phyloP scores from a whole-genome alignment of 805 yeast genomes.

The Myxozyma nipponensis region DNA sequence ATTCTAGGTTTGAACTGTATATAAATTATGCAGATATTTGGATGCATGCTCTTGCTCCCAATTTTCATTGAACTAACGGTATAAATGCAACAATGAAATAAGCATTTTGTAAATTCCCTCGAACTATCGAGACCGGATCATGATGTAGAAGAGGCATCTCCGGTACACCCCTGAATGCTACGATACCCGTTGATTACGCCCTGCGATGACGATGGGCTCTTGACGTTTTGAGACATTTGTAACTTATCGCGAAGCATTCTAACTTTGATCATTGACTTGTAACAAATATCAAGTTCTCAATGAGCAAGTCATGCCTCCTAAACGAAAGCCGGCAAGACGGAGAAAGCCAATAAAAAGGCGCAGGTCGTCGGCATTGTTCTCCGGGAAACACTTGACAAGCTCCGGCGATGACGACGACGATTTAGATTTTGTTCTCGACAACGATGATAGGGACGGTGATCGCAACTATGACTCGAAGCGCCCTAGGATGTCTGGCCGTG shows the following conservation, averaged over 20 bases:
- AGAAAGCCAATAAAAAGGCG: not conserved
- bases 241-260: not conserved
- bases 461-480: not conserved
- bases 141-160: no score
- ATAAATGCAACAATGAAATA: no score
- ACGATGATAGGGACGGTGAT: conserved; percentile 2
- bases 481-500: not conserved
- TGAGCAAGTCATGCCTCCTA: not conserved
- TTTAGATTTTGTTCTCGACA: conserved; percentile 4
- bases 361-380: conserved; percentile 2
- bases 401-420: conserved; percentile 26
- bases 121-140: no score
- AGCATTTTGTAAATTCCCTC: no score
- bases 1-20: no score
- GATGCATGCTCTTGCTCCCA: no score
- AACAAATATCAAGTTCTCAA: not conserved
- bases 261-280: not conserved
- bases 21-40: no score
- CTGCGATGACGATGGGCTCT: not conserved
- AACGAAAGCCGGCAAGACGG: not conserved
- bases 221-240: not conserved
- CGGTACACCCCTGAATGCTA: not conserved
- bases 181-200: not conserved
- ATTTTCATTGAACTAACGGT: no score
- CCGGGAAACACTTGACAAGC: conserved; percentile 7